Conservation (phyloP, 139 green algal species). For the Chlorella sorokiniana region DNA sequence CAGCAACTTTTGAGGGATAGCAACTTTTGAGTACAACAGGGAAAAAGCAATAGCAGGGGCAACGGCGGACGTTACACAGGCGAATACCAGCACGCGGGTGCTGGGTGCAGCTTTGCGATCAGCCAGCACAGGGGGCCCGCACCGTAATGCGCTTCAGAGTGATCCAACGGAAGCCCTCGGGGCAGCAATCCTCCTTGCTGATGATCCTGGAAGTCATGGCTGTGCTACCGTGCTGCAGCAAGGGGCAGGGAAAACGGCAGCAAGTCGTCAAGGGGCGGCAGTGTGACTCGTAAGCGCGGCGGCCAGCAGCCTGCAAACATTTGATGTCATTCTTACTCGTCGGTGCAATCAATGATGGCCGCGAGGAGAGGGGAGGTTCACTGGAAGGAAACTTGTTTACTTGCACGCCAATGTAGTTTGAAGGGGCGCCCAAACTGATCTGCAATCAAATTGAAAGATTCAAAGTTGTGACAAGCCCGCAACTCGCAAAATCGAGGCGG, state of each 20-base stretch:
- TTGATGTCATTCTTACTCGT: neutral
- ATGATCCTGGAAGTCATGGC: slow-evolving; percentile 13
- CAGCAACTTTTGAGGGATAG: neutral
- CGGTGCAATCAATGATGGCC: too few relatives aligned
- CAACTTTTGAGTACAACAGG: neutral
- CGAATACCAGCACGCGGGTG: neutral
- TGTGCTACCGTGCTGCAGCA: neutral
- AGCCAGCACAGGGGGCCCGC: neutral
- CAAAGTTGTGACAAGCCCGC: too few relatives aligned
- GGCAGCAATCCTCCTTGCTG: slow-evolving; percentile 32
- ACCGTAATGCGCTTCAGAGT: slow-evolving; percentile 38
- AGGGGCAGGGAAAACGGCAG: neutral
- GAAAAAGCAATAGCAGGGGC: neutral
- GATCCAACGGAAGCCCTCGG: slow-evolving; percentile 52
- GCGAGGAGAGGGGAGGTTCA: too few relatives aligned
- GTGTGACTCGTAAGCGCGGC: neutral
- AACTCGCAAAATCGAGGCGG: too few relatives aligned
- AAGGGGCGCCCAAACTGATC: too few relatives aligned
- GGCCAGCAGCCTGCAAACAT: too few relatives aligned
- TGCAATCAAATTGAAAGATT: too few relatives aligned
- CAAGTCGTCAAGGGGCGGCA: neutral
- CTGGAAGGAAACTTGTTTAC: too few relatives aligned
- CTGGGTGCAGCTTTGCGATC: neutral
- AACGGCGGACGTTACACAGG: neutral
- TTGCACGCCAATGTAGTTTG: too few relatives aligned